phyloP scores from a whole-genome alignment of 306 rosid species.

The Bauhinia variegata region DNA sequence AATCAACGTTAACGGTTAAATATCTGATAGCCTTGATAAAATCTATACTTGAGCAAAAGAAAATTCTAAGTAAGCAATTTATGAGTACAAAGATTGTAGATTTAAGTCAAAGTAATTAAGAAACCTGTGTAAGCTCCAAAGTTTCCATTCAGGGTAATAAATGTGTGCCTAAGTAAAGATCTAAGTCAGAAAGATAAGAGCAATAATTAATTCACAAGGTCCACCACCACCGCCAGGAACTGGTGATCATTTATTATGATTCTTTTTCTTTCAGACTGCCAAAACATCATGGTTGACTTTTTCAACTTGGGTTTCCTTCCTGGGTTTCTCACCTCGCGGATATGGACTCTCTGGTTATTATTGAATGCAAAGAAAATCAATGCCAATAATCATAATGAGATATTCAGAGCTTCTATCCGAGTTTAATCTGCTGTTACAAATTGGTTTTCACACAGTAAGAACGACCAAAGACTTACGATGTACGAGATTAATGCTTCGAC shows the following conservation, averaged over 20 bases:
- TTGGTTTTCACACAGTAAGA: neutral
- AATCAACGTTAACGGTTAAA: neutral
- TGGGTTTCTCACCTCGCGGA: neutral
- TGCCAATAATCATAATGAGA: neutral
- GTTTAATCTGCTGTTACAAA: too few relatives aligned
- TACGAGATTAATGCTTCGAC: neutral
- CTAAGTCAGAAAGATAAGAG: neutral
- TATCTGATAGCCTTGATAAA: too few relatives aligned
- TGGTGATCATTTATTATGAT: neutral
- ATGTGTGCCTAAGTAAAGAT: neutral
- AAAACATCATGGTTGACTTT: neutral
- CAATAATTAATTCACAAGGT: conserved; percentile 8
- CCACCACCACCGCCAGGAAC: conserved; percentile 30
- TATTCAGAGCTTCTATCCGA: neutral
- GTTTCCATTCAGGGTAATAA: conserved; percentile 2
- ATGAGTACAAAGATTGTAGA: too few relatives aligned
- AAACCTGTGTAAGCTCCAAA: conserved; percentile 11
- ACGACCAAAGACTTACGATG: neutral
- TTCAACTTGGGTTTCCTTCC: too few relatives aligned
- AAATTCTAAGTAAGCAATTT: too few relatives aligned
- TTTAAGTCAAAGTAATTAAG: neutral
- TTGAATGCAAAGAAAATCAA: neutral
- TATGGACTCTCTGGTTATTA: neutral
- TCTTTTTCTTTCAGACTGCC: conserved; percentile 11
- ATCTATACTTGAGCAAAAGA: too few relatives aligned